These are phyloP conservation scores for Phytophthora crassamura DNA, from an alignment of 352 stramenopile species.

Conservation along the genomic window DNA sequence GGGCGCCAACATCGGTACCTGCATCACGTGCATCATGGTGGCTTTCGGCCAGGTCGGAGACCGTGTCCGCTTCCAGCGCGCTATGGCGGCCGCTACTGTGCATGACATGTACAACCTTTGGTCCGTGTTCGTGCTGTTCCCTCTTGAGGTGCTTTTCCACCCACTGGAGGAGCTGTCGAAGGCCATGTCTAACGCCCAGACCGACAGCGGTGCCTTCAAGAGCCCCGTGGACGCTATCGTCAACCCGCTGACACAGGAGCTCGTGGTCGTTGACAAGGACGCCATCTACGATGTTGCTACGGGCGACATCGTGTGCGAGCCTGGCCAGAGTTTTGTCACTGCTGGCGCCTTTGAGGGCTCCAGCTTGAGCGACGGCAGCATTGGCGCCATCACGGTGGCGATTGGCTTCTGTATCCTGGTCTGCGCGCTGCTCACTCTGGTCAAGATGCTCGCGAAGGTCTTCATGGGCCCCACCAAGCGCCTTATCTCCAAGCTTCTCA, in stretches of 20 bases:
- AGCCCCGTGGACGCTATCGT: slow-evolving; percentile 54
- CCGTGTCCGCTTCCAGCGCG: slow-evolving; percentile 66
- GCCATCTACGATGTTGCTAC: slow-evolving; percentile 46
- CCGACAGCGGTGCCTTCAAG: slow-evolving; percentile 42
- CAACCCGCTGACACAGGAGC: slow-evolving; percentile 42
- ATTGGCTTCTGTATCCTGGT: slow-evolving; percentile 62
- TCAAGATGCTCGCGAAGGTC: slow-evolving; percentile 65
- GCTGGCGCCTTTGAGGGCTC: slow-evolving; percentile 43
- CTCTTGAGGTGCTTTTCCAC: slow-evolving; percentile 67
- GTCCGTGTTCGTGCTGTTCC: slow-evolving; percentile 78
- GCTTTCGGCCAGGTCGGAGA: slow-evolving; percentile 88
- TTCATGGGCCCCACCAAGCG: slow-evolving; percentile 86
- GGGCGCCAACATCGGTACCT: slow-evolving; percentile 92
- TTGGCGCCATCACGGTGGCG: slow-evolving; percentile 52
- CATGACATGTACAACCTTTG: slow-evolving; percentile 92
- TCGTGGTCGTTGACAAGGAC: slow-evolving; percentile 49
- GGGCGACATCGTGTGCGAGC: slow-evolving; percentile 37
- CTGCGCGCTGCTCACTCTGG: slow-evolving; percentile 50
- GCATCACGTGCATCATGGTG: slow-evolving; percentile 92
- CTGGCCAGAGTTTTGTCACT: slow-evolving; percentile 44
- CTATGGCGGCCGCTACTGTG: slow-evolving; percentile 61
- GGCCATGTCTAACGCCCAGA: slow-evolving; percentile 45
- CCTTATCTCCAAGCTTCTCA: slow-evolving; percentile 87
- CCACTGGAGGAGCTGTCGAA: slow-evolving; percentile 69
- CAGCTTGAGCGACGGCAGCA: slow-evolving; percentile 45